Evolutionary conservation across 1,284 basidiomycete species (phyloP), one percentile per base, ranked within the genome.

Genomic region (Cryptococcus maquisensis): DNA sequence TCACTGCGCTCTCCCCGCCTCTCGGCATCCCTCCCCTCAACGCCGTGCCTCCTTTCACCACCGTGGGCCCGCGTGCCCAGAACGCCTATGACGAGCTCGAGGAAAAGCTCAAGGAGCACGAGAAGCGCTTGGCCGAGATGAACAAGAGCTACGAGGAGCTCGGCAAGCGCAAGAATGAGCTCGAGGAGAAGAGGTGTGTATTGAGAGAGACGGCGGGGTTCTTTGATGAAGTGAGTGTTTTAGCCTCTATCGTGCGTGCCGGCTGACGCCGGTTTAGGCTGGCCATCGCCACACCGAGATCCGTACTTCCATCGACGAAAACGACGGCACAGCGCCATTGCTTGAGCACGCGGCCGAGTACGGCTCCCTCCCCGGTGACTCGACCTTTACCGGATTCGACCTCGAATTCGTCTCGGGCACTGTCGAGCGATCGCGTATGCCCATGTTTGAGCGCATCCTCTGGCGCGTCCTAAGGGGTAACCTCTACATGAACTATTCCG

Each of bases 401-500:
- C 83, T 98, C 47, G 92, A 96, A 86, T 98, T 98, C 66, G 89
- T 99, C 24, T 87, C 95, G 13, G 95, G 95, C 38, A 98, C 95
- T 0, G 94, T 98, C 65, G 95, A 98, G 67, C 90, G 95, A 54
- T 80, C 86, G 18, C 87, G 93, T 57, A 83, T 98, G 74, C 84
- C 90, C 2, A 96, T 91, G 10, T 97, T 98, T 55, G 96, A 99
- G 77, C 88, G 96, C 37, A 91, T 98, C 21, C 83, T 98, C 53
- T 99, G 96, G 95, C 90, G 96, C 65, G 91, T 98, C 26, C 82
- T 98, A 26, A 87, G 96, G 60, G 96, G 96, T 52, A 98, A 99
- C 75, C 81, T 99, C 32, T 99, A 97, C 81, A 98, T 98, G 94
- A 98, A 98, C 79, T 92, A 98, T 77, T 90, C 86, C 63, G 94